These are phyloP conservation scores for Globisporangium rhizosaccharum DNA, from an alignment of 352 stramenopile species.

Conservation along the genomic window DNA sequence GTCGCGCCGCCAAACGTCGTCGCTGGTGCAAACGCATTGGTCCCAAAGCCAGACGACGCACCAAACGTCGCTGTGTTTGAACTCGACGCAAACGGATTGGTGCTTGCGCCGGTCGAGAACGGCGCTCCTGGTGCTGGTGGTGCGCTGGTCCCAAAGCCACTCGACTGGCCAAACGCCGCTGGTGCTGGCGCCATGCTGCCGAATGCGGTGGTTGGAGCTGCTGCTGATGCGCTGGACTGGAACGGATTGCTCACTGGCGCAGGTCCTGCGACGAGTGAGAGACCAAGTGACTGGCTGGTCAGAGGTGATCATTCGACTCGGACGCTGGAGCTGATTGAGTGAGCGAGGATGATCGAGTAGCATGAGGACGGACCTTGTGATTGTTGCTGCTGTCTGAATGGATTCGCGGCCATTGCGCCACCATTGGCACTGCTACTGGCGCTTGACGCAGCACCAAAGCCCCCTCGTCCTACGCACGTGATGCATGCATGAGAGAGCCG, in stretches of 20 bases:
- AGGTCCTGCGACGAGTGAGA: not conserved
- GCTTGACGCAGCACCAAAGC: conserved; percentile 3
- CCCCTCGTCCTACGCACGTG: not conserved
- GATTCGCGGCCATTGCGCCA: conserved; percentile 14
- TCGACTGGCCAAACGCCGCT: conserved; percentile 27
- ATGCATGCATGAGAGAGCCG: not conserved
- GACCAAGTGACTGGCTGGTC: not conserved
- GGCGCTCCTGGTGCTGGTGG: not conserved
- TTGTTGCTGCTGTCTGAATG: conserved; percentile 33
- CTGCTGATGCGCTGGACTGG: not conserved
- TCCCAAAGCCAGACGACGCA: not conserved
- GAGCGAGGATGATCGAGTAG: not conserved
- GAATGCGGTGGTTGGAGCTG: conserved; percentile 22
- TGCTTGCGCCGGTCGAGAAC: conserved; percentile 1
- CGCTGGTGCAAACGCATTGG: too few species aligned
- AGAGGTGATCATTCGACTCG: not conserved
- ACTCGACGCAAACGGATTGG: conserved; percentile 12
- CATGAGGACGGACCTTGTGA: conserved; percentile 26
- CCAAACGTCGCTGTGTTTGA: conserved; percentile 2
- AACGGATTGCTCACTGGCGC: conserved; percentile 4
- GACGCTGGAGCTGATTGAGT: not conserved
- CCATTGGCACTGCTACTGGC: not conserved
- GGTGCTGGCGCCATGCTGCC: conserved; percentile 9
- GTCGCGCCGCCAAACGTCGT: too few species aligned
- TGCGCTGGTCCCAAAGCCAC: conserved; percentile 5